Conservation (phyloP, 2,329 filamentous ascomycete genomes). For the Coniochaeta sp. region DNA sequence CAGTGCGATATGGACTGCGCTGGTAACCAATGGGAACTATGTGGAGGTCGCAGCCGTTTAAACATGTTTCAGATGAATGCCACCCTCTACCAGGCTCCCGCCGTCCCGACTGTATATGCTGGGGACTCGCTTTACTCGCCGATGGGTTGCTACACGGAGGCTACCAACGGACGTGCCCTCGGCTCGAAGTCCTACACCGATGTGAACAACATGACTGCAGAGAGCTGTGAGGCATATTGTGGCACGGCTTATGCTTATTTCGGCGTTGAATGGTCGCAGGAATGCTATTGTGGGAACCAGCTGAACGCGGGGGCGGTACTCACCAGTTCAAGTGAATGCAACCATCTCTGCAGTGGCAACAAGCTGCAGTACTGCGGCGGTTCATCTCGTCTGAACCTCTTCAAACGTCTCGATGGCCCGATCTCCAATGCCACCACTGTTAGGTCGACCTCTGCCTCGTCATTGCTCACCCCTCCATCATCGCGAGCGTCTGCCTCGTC, state of each 20-base stretch:
- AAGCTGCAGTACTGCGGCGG: slow-evolving; percentile 2
- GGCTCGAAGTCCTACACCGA: slow-evolving; percentile 4
- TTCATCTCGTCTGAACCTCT: slow-evolving; percentile 1
- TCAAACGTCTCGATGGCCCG: neutral
- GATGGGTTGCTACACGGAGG: slow-evolving; percentile 12
- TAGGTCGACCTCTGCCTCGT: neutral
- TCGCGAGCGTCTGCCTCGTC: no score
- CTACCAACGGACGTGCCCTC: slow-evolving; percentile 9
- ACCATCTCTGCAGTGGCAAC: neutral
- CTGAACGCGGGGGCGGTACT: slow-evolving; percentile 2
- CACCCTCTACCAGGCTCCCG: slow-evolving; percentile 10
- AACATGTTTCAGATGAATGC: slow-evolving; percentile 11
- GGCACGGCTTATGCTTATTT: slow-evolving; percentile 11
- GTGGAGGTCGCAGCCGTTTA: slow-evolving; percentile 10
- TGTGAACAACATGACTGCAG: slow-evolving; percentile 7
- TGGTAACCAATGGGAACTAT: slow-evolving; percentile 9
- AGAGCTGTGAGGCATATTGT: slow-evolving; percentile 12
- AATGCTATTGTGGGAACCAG: slow-evolving; percentile 15
- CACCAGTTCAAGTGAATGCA: neutral
- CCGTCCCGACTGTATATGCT: slow-evolving; percentile 5
- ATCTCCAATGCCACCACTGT: neutral
- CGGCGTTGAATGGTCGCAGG: slow-evolving; percentile 13
- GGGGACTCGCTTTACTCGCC: slow-evolving; percentile 8
- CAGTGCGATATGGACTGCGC: slow-evolving; percentile 11
- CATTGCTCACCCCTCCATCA: no score